These are phyloP conservation scores for Crithidia fasciculata DNA, from an alignment of 208 protist species.

Conservation along the genomic window DNA sequence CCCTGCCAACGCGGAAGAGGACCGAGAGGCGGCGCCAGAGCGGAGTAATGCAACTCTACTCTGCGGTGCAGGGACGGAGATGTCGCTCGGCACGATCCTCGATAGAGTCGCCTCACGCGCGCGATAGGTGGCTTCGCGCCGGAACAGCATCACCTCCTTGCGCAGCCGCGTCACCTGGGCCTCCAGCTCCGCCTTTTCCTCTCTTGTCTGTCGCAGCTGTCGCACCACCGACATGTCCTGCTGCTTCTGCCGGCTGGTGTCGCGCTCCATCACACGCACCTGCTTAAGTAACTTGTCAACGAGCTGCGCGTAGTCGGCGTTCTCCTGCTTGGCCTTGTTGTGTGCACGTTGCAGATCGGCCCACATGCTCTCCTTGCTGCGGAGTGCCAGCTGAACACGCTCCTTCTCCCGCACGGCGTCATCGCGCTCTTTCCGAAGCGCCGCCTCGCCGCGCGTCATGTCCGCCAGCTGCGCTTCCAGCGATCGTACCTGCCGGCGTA, in stretches of 20 bases:
- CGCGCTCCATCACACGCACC: constrained; percentile 46
- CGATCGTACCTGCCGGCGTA: constrained; percentile 20
- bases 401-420: constrained; percentile 23
- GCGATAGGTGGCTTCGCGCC: constrained; percentile 27
- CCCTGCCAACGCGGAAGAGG: background rate
- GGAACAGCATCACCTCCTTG: constrained; percentile 31
- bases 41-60: background rate
- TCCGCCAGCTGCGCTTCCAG: constrained; percentile 37
- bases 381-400: constrained; percentile 26
- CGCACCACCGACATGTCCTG: constrained; percentile 26
- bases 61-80: background rate
- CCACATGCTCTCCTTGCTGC: constrained; percentile 33
- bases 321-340: constrained; percentile 36
- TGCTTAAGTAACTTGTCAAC: constrained; percentile 52
- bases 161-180: constrained; percentile 16
- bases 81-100: constrained; percentile 21
- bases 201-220: constrained; percentile 20
- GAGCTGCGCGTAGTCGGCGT: constrained; percentile 47
- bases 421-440: constrained; percentile 5
- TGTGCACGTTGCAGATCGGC: constrained; percentile 29
- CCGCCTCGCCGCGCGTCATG: background rate
- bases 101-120: constrained; percentile 30
- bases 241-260: constrained; percentile 31
- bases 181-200: constrained; percentile 24
- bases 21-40: background rate